Evolutionary conservation across 495 filamentous ascomycete species (phyloP).

Genomic region (Aspergillus hancockii): DNA sequence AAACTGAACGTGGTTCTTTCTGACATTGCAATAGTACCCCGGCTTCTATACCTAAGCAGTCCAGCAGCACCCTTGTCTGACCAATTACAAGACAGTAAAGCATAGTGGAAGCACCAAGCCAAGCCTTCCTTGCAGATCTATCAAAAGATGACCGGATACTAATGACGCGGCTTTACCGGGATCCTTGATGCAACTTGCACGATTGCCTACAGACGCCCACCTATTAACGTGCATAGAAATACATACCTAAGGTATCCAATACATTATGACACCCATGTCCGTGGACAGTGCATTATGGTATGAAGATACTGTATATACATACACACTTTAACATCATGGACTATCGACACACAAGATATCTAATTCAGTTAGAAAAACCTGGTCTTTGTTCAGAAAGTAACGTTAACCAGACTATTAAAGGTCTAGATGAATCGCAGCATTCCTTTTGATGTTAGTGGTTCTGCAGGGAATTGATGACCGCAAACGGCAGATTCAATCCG

Average conservation of each 20-base stretch:
- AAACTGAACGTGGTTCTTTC: background rate
- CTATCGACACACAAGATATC: background rate
- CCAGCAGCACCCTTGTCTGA: background rate
- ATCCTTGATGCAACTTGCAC: background rate
- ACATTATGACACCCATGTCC: background rate
- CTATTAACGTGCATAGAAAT: background rate
- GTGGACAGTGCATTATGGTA: background rate
- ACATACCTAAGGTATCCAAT: background rate
- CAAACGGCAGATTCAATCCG: background rate
- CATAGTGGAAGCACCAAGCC: background rate
- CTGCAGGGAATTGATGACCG: background rate
- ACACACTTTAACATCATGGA: no score
- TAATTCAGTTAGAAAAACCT: no score
- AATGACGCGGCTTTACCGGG: slow-evolving; percentile 6
- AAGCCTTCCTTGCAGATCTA: slow-evolving; percentile 6
- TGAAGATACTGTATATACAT: no score
- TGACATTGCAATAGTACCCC: background rate
- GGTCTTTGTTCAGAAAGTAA: background rate
- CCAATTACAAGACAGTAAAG: background rate
- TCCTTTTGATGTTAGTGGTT: background rate
- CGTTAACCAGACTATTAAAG: background rate
- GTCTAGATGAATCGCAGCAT: background rate
- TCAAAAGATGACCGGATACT: background rate
- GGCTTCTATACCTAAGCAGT: background rate
- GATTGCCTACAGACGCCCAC: background rate